Evolutionary conservation across 2,329 filamentous ascomycete species (phyloP), one percentile per base, ranked within the genome.

Genomic region (Fusarium illudens): DNA sequence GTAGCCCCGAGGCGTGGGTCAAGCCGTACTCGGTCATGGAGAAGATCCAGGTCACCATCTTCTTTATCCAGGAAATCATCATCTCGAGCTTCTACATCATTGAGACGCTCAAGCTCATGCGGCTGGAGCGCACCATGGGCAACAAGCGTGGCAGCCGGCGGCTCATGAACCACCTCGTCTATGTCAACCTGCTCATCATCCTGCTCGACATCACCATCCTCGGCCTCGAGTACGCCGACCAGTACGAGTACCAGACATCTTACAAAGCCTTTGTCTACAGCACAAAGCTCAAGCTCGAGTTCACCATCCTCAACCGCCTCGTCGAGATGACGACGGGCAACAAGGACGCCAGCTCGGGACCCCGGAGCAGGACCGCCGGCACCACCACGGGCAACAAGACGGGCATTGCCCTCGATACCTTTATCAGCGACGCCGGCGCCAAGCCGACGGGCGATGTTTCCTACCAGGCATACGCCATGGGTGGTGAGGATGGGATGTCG

Each of bases 41-140:
- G 66, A 84, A 84, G 72, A 79, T 87, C 17, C 84, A 88, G 70
- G 83, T 87, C 72, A 84, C 83, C 6, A 78, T 84, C 8, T 88
- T 88, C 70, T 86, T 84, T 67, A 56, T 87, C 12, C 86, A 88
- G 68, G 86, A 88, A 60, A 79, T 84, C 52, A 78, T 86, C 63
- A 81, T 88, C 51, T 86, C 84, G 1, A 78, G 78, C 1, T 75
- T 86, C 19, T 88, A 86, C 72, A 86, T 88, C 58, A 78, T 76
- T 73, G 84, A 87, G 65, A 85, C 86, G 0, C 74, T 84, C 60
- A 82, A 79, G 32, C 80, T 87, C 58, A 77, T 87, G 54, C 80
- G 79, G 8, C 68, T 82, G 10, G 80, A 84, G 60, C 78, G 79
- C 3, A 65, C 66, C 12, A 67, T 75, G 59, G 65, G 70, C 6